phyloP scores from a whole-genome alignment of 208 protist species.

The Leishmania turanica region DNA sequence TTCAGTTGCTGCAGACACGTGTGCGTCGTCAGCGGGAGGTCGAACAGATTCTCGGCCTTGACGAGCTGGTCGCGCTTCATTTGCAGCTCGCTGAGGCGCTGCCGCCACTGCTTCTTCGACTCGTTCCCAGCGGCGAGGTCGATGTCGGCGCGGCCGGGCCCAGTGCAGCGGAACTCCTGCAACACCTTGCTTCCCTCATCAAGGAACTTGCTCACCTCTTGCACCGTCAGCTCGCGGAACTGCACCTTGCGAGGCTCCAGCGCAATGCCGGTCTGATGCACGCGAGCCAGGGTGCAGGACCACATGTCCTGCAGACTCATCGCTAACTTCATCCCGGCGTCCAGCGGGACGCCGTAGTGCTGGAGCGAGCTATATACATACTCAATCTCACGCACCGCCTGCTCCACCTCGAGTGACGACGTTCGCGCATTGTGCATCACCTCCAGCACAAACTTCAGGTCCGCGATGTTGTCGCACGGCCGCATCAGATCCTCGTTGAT shows the following conservation, averaged over 20 bases:
- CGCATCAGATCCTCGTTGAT: slow-evolving; percentile 89
- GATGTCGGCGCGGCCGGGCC: slow-evolving; percentile 83
- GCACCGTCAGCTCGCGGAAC: slow-evolving; percentile 94
- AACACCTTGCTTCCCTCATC: slow-evolving; percentile 51
- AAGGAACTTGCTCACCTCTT: slow-evolving; percentile 89
- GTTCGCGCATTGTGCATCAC: slow-evolving; percentile 92
- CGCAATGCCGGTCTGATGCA: slow-evolving; percentile 74
- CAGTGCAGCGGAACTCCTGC: slow-evolving; percentile 78
- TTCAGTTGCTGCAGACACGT: slow-evolving; percentile 92
- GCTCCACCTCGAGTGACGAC: slow-evolving; percentile 93
- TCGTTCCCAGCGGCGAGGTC: slow-evolving; percentile 93
- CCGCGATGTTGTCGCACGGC: slow-evolving; percentile 94
- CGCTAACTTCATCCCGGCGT: slow-evolving; percentile 80
- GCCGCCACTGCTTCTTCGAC: slow-evolving; percentile 88
- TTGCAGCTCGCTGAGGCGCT: slow-evolving; percentile 73
- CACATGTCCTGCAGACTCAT: slow-evolving; percentile 82
- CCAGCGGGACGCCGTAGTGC: slow-evolving; percentile 91
- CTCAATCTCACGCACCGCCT: slow-evolving; percentile 93
- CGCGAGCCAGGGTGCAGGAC: slow-evolving; percentile 81
- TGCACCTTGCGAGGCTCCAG: slow-evolving; percentile 93
- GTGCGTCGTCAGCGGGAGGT: slow-evolving; percentile 94
- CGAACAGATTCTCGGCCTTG: slow-evolving; percentile 97
- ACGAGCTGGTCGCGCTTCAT: slow-evolving; percentile 90
- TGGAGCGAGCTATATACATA: slow-evolving; percentile 95
- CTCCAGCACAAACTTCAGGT: slow-evolving; percentile 95